Base-by-base conservation (phyloP, 768 basidiomycete species). In the Lactarius indigo region DNA sequence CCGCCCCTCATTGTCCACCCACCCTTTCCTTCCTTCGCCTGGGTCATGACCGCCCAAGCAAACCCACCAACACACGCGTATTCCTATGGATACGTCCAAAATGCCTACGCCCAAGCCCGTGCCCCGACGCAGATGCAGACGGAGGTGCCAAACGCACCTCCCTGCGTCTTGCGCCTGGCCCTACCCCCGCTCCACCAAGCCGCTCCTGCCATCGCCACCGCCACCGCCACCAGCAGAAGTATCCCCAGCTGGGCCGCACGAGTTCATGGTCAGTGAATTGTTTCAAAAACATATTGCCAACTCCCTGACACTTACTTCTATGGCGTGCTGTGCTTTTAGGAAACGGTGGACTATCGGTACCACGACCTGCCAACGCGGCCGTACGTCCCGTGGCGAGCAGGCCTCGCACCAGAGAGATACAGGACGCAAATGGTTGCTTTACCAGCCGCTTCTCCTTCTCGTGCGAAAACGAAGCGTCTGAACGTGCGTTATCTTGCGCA, bases 1-100 rank as follows among this genome's bases (percentile, higher is more conserved):
- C 18, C 28, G 1, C 30, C 20, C 31, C 5, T 28, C 31, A 39
- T 30, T 50, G 52, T 63, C 20, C 57, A 63, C 6, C 66, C 66
- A 3, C 61, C 65, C 18, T 68, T 68, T 63, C 66, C 66, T 13
- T 68, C 66, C 10, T 39, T 68, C 28, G 33, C 66, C 3, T 68
- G 66, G 66, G 66, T 68, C 20, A 64, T 68, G 39, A 59, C 54
- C 26, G 17, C 66, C 41, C 33, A 68, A 37, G 41, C 58, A 18
- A 68, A 68, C 54, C 66, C 66, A 3, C 66, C 66, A 0, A 23
- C 52, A 15, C 8, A 10, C 5, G 58, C 52, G 18, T 60, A 64
- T 44, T 33, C 66, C 13, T 17, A 47, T n/a, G 66, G 66, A 17
- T 68, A 68, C 52, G 35, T 60, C 20, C 58, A 64, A 55, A 68